Evolutionary conservation across 2,329 filamentous ascomycete species (phyloP), one percentile per base, ranked within the genome.

Genomic region (Leptodontidium sp.): DNA sequence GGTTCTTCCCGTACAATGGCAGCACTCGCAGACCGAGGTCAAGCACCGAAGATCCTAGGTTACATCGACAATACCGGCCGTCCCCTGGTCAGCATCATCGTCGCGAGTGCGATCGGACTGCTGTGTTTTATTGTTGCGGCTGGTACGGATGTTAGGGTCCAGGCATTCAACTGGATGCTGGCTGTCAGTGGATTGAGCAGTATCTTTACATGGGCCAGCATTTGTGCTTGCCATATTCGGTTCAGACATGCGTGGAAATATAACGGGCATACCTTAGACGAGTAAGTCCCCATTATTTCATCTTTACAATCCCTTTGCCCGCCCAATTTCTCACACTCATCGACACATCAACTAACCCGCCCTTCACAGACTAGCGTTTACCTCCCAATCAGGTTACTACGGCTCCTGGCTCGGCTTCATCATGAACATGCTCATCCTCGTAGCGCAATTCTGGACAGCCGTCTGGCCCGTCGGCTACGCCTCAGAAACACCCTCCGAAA

Each of bases 121-220:
- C 77, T 88, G 4, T 86, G 82, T 58, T 86, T 82, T 66, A 71
- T 86, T 62, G 58, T 67, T n/a, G 65, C 65, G 4, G 82, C 81
- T 66, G 77, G 85, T 5, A 78, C 77, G 5, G 77, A 82, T 1
- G 49, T 45, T 45, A 21, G 62, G 11, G 62, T 55, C 15, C 49
- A 64, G 32, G 62, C 52, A 17, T 64, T 64, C 62, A 98, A 82
- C 74, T 91, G 88, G 88, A 84, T 91, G 67, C 82, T 93, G 59
- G 86, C 91, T 0, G 85, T 93, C 24, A 92, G 90, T 0, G 91
- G 90, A 64, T 85, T 93, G 14, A 87, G 88, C 1, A 89, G 87
- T 70, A 87, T 94, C 76, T 91, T 93, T 79, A 90, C 91, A 29
- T 94, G 91, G 91, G 88, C 86, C 43, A 90, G 84, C 70, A 88